Conservation (phyloP, 306 rosid genomes). For the Cercis canadensis region DNA sequence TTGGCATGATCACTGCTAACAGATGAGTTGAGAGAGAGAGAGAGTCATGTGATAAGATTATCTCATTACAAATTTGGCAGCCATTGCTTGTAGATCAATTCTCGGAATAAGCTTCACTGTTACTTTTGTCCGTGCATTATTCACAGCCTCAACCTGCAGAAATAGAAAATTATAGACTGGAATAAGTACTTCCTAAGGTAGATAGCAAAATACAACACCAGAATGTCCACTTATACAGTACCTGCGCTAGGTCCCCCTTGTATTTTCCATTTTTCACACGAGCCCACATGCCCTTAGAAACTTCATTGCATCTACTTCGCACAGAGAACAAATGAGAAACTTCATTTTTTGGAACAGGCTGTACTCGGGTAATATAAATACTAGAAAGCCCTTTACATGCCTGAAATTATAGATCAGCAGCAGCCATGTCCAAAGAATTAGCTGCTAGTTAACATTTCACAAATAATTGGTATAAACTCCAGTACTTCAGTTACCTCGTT, state of each 20-base stretch:
- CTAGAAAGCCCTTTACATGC: slow-evolving; percentile 87
- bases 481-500: slow-evolving; percentile 62
- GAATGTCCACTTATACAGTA: slow-evolving; percentile 37
- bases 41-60: slow-evolving; percentile 19
- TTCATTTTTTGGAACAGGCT: slow-evolving; percentile 77
- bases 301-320: slow-evolving; percentile 56
- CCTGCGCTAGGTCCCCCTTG: slow-evolving; percentile 98
- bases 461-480: background rate
- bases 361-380: slow-evolving; percentile 69
- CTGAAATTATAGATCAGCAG: slow-evolving; percentile 41
- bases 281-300: slow-evolving; percentile 81
- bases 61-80: slow-evolving; percentile 84
- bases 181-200: slow-evolving; percentile 26
- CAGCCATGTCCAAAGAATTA: slow-evolving; percentile 15
- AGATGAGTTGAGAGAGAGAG: slow-evolving; percentile 13
- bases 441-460: slow-evolving; percentile 4
- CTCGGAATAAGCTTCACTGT: slow-evolving; percentile 92
- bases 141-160: slow-evolving; percentile 78
- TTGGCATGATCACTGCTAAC: slow-evolving; percentile 10
- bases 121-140: slow-evolving; percentile 60
- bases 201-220: slow-evolving; percentile 20
- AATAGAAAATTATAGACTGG: slow-evolving; percentile 28
- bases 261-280: slow-evolving; percentile 90
- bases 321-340: slow-evolving; percentile 66
- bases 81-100: slow-evolving; percentile 82